Base-by-base conservation (phyloP, 2,329 filamentous ascomycete genomes). In the Penicillium sumatraense region DNA sequence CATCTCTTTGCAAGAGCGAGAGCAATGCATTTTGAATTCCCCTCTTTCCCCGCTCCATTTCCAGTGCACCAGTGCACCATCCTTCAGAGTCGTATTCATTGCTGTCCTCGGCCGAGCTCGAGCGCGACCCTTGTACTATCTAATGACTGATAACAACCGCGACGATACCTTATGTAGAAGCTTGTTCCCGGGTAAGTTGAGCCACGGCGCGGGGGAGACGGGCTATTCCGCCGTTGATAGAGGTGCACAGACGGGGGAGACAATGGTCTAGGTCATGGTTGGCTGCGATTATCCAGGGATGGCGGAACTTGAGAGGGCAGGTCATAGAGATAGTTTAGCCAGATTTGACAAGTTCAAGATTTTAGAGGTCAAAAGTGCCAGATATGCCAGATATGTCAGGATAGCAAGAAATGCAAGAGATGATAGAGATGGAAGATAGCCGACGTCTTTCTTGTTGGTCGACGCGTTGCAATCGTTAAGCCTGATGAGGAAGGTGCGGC, bases 101-200 rank as follows among this genome's bases (percentile, higher is more conserved):
- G 16, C 26, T 29, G 5, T 13, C 42, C 42, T 46, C 41, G 24
- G 42, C 24, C 8, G 26, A 46, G 10, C 16, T 46, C 16, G 18
- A 31, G 2, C 26, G 16, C 16, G 21, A 21, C 26, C n/a, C 24
- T 33, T 42, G 42, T 9, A n/a, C 7, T 2, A 21, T 23, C 27
- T 20, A 31, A 23, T n/a, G 29, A 50, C 47, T 50, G 47, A 50
- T 50, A 50, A 50, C 33, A 50, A 35, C 35, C 20, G 47, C 47
- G 29, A 16, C 35, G 47, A 50, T 50, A 21, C 47, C 47, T 40
- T 35, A 40, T 31, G 5, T 29, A 50, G 47, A 50, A 50, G 47
- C 47, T 50, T 40, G 31, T 3, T 50, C 35, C 35, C 23, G 33
- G 13, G 1, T 14, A 35, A 10, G 13, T 26, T 9, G 8, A 36